A percentile compares a stretch with the other conserved stretches of the same genome.
Evolutionary conservation across 306 rosid genomes (phyloP).

Genomic region (Sophora flavescens): DNA sequence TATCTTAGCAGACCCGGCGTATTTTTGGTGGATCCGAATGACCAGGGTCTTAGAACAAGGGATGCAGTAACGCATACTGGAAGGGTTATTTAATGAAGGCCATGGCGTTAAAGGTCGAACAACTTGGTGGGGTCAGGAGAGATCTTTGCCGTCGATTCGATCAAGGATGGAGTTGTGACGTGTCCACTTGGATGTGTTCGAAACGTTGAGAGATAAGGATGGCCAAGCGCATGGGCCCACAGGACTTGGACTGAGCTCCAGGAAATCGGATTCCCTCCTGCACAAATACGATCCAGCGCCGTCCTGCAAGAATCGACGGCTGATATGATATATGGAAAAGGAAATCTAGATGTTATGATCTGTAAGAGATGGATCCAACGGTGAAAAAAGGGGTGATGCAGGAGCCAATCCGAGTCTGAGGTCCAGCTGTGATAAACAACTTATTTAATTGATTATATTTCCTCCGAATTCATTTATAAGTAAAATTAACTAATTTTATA

Average conservation of each 20-base stretch:
- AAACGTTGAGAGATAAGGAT: constrained; percentile 66
- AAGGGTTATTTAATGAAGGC: constrained; percentile 55
- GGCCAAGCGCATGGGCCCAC: constrained; percentile 53
- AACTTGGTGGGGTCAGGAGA: constrained; percentile 34
- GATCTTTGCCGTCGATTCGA: constrained; percentile 51
- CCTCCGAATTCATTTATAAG: no score
- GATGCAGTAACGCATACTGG: background rate
- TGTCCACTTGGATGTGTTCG: constrained; percentile 58
- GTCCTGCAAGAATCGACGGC: no score
- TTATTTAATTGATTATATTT: no score
- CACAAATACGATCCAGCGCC: no score
- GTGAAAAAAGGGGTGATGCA: no score
- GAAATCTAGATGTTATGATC: no score
- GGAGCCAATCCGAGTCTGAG: no score
- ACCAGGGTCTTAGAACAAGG: constrained; percentile 28
- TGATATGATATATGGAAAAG: no score
- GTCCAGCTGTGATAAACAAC: no score
- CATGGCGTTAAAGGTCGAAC: constrained; percentile 64
- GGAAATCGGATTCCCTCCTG: no score
- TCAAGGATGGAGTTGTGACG: constrained; percentile 24
- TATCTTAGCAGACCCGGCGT: constrained; percentile 47
- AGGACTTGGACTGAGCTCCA: background rate
- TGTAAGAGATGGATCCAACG: no score
- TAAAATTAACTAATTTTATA: no score
- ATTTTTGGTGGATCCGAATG: constrained; percentile 16